Percentiles rank a stretch among this genome's conserved stretches.
Evolutionary conservation across 1,284 basidiomycete genomes (phyloP).

Genomic region (Papiliotrema flavescens): DNA sequence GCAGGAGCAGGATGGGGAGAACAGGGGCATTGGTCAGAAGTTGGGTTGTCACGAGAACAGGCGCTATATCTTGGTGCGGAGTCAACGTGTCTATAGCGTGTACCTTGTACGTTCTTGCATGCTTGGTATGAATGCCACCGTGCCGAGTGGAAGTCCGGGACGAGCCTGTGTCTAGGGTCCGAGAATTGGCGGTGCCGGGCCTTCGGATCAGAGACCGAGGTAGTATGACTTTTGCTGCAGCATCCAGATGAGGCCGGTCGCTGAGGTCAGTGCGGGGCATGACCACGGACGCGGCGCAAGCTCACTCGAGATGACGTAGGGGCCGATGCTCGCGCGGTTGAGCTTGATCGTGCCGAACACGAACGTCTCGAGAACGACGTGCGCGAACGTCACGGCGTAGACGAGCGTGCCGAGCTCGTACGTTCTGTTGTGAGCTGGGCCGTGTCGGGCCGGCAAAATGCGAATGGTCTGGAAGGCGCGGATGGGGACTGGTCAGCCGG

Average conservation of each 20-base stretch:
- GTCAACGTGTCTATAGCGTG: too few relatives aligned
- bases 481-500: conserved; percentile 7
- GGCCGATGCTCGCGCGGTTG: conserved; percentile 63
- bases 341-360: conserved; percentile 75
- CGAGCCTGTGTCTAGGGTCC: too few relatives aligned
- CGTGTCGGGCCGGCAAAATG: too few relatives aligned
- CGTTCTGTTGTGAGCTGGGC: conserved; percentile 56
- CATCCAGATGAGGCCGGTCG: conserved; percentile 32
- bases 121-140: too few relatives aligned
- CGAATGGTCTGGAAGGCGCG: too few relatives aligned
- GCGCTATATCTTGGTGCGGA: too few relatives aligned
- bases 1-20: neutral
- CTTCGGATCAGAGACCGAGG: conserved; percentile 5
- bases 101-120: too few relatives aligned
- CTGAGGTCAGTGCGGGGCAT: conserved; percentile 3
- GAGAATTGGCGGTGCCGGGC: too few relatives aligned
- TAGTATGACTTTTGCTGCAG: conserved; percentile 33
- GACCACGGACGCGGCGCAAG: conserved; percentile 11
- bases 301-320: conserved; percentile 84
- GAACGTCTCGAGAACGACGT: conserved; percentile 81
- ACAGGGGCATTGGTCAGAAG: neutral
- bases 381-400: conserved; percentile 83
- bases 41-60: too few relatives aligned
- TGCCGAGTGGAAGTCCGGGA: too few relatives aligned
- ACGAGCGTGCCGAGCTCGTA: conserved; percentile 85